Evolutionary conservation across 495 filamentous ascomycete genomes (phyloP), one percentile per base, ranked within the genome.

Genomic region (Tetracladium setigerum): DNA sequence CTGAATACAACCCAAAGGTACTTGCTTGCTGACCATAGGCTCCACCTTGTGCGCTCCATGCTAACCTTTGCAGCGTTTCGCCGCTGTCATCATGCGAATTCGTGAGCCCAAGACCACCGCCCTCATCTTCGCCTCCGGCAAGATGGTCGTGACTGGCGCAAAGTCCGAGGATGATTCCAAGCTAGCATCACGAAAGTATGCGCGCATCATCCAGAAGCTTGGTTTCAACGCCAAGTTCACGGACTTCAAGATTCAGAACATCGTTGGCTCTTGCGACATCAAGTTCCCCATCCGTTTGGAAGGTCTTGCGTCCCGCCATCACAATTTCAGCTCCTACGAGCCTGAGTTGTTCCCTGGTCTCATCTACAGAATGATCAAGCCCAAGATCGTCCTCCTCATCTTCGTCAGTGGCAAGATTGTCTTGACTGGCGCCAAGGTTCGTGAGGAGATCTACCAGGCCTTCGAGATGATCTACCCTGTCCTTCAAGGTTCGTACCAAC

Each of bases 311-410:
- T 88, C 81, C 51, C 86, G 89, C 64, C 92, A 98, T 79, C 94
- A 97, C 74, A 91, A 95, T 70, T 98, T 97, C 83, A 94, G 87
- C 72, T 95, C 89, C 36, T 98, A 98, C 66, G 92, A 98, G 68
- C 92, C 92, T 53, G 92, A 98, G 67, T 66, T 98, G 67, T 98
- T 98, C 80, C 94, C 92, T 53, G 92, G 92, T 78, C 79, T 98
- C 44, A 98, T 98, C 74, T 98, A 98, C 66, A 88, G 92, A 66
- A 98, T 98, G 92, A 96, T 97, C 78, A 95, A 96, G 77, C 92
- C 92, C 18, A 97, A 97, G 83, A 97, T 98, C 53, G 92, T 98
- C 17, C 85, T 98, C 14, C 68, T 98, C 68, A 97, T 98, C 64
- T 98, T 98, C 74, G 92, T 98, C 64, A 91, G 85, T 59, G 92